Conservation (phyloP, 768 basidiomycete species). For the Leccinellum rugosiceps region DNA sequence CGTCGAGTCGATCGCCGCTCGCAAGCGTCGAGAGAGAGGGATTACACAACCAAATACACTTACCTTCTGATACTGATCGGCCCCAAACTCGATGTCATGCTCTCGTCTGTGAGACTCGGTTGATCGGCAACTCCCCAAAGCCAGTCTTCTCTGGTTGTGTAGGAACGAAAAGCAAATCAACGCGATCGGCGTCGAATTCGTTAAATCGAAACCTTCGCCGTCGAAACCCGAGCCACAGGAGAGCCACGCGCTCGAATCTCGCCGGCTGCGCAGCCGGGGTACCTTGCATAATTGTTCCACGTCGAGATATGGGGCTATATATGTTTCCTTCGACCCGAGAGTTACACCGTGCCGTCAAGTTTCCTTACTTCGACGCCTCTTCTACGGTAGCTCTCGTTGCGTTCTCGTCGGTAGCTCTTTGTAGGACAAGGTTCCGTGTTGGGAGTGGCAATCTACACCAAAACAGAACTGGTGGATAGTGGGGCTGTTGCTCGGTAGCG, state of each 20-base stretch:
- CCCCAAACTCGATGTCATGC: conserved; percentile 13
- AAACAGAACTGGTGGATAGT: not conserved
- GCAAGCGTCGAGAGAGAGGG: not conserved
- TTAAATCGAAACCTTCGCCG: conserved; percentile 15
- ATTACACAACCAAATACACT: conserved; percentile 1
- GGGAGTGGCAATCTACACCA: not conserved
- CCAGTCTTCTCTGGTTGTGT: conserved; percentile 5
- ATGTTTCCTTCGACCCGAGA: conserved; percentile 10
- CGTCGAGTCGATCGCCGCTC: conserved; percentile 7
- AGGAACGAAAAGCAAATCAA: conserved; percentile 18
- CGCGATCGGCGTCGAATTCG: conserved; percentile 26
- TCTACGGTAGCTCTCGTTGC: not conserved
- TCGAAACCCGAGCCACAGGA: conserved; percentile 12
- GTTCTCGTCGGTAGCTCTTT: not conserved
- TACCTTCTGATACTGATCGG: conserved; percentile 3
- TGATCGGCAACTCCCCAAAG: not conserved
- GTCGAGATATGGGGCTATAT: conserved; percentile 10
- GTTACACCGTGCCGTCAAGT: not conserved
- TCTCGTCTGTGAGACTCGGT: conserved; percentile 2
- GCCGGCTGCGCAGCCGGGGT: conserved; percentile 20
- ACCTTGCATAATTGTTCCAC: conserved; percentile 16
- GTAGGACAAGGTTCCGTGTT: not conserved
- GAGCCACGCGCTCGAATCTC: conserved; percentile 19
- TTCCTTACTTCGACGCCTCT: conserved; percentile 12
- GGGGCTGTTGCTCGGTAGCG: not conserved